Percentiles rank a stretch among this genome's conserved stretches.
These are phyloP conservation scores for Leccinum insolens DNA, from an alignment of 1,284 basidiomycete species.

Conservation along the genomic window DNA sequence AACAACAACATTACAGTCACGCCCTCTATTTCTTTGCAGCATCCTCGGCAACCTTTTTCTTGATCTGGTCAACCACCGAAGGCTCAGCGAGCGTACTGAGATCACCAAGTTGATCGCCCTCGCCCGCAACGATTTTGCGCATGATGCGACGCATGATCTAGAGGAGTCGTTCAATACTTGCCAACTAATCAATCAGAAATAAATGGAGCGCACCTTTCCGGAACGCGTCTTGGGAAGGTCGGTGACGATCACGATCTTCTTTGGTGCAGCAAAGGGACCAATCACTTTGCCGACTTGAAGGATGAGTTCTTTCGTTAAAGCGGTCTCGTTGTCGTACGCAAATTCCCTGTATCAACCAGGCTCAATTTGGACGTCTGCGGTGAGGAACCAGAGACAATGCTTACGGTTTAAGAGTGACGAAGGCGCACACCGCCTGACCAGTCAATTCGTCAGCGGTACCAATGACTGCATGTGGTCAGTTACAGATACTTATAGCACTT, in stretches of 20 bases:
- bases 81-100: conserved; percentile 90
- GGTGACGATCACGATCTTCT: conserved; percentile 84
- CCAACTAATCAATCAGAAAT: neutral
- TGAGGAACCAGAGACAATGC: conserved; percentile 24
- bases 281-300: conserved; percentile 97
- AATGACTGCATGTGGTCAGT: conserved; percentile 57
- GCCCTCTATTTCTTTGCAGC: conserved; percentile 19
- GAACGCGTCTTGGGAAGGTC: conserved; percentile 97
- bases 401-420: conserved; percentile 81
- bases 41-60: conserved; percentile 64
- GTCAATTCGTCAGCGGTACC: conserved; percentile 89
- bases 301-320: conserved; percentile 85
- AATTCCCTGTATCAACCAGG: conserved; percentile 67
- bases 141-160: conserved; percentile 93
- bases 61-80: conserved; percentile 79
- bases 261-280: conserved; percentile 94
- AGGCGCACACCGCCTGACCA: conserved; percentile 85
- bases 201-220: conserved; percentile 73
- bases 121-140: conserved; percentile 93
- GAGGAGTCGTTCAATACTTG: neutral
- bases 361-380: neutral
- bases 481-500: neutral
- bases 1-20: neutral
- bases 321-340: conserved; percentile 74
- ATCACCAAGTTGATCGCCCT: conserved; percentile 93